A percentile compares a stretch with the other conserved stretches of the same genome.
Conservation (phyloP, 1,139 yeast genomes). For the Diutina ranongensis region DNA sequence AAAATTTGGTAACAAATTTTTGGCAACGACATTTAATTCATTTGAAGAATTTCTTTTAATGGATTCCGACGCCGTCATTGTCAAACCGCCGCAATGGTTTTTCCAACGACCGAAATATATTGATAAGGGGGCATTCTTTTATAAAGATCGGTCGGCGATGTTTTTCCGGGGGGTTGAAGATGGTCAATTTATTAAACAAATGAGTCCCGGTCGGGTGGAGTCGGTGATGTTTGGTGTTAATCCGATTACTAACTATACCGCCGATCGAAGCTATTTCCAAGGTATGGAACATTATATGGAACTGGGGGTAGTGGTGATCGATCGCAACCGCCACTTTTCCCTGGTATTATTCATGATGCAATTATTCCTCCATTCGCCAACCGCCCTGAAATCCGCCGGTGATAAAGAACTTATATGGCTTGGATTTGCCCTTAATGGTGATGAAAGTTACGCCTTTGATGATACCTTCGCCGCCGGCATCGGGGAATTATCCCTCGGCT, state of each 20-base stretch:
- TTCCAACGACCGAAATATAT: constrained; percentile 26
- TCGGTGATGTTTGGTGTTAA: constrained; percentile 19
- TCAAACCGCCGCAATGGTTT: constrained; percentile 24
- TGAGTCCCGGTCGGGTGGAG: constrained; percentile 32
- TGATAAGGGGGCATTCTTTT: constrained; percentile 32
- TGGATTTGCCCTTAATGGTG: constrained; percentile 9
- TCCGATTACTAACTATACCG: constrained; percentile 20
- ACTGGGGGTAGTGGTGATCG: constrained; percentile 37
- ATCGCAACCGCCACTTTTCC: constrained; percentile 28
- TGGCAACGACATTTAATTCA: constrained; percentile 38
- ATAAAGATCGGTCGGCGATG: constrained; percentile 34
- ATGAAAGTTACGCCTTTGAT: constrained; percentile 11
- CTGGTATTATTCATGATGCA: constrained; percentile 33
- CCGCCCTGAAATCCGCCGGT: constrained; percentile 7
- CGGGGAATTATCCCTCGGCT: constrained; percentile 28
- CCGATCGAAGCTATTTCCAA: constrained; percentile 21
- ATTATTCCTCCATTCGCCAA: constrained; percentile 27
- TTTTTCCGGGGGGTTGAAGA: constrained; percentile 12
- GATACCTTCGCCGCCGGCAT: constrained; percentile 25
- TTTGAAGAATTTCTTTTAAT: constrained; percentile 37
- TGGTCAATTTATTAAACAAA: constrained; percentile 14
- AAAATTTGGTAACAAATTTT: constrained; percentile 35
- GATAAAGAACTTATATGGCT: constrained; percentile 14
- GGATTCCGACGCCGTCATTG: constrained; percentile 40
- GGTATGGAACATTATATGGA: constrained; percentile 36